Evolutionary conservation across 2,329 filamentous ascomycete species (phyloP), one percentile per base, ranked within the genome.

Genomic region (Cercospora citrullina): DNA sequence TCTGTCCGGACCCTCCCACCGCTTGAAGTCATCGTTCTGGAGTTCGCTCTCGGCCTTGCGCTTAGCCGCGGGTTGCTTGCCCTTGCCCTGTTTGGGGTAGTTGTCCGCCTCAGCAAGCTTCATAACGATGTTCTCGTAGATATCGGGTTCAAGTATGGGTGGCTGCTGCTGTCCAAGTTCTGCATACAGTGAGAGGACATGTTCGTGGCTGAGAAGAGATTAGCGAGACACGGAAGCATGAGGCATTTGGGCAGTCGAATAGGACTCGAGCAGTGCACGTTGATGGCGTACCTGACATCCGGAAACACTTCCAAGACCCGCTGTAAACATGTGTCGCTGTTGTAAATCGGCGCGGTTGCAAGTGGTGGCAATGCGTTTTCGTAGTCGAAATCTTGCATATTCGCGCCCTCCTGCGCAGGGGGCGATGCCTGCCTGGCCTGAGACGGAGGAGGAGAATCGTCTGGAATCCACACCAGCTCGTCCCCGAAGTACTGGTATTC

Each of bases 221-320:
- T 26, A 59, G 30, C 55, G 16, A 21, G 55, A 59, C 14, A 33
- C 26, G 48, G 14, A 28, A 53, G 5, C 7, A 51, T 51, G 23
- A 28, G 10, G 12, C 6, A 16, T 28, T 23, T 23, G 26, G 23
- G 12, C 21, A n/a, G 48, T 28, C 48, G 21, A n/a, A 4, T 26
- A 53, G 23, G 48, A 2, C 12, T 16, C 12, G 55, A n/a, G 55
- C 55, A 26, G 45, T 74, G 76, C 18, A 65, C 5, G 16, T 31
- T 53, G 18, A 18, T 53, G 48, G 14, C 28, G 12, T 21, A 59
- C 55, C 55, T 72, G 67, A 79, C 71, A 45, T 79, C 76, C 28
- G 77, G 78, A 42, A 79, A 78, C 23, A 79, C 72, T 28, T 74
- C 75, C 6, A 77, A 70, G 21, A 79, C 70, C 10, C 64, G 71